Base-by-base conservation (phyloP, 768 basidiomycete species). In the Rhodotorula toruloides region DNA sequence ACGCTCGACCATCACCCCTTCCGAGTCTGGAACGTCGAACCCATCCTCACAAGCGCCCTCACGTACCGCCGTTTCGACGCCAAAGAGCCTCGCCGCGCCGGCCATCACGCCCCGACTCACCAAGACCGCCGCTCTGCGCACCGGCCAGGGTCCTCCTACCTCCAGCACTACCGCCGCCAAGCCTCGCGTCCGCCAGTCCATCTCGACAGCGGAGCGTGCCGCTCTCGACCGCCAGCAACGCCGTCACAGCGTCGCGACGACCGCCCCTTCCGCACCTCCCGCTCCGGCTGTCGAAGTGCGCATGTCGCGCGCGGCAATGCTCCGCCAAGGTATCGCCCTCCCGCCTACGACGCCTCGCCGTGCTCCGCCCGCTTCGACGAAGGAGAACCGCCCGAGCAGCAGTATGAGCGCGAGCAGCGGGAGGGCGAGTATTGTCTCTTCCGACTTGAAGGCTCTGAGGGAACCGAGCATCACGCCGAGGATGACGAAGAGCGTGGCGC, bases 171-270 rank as follows among this genome's bases (percentile, higher is more conserved):
- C 4, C 32, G 49, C 13, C 32, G 1, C 53, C 7, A 29, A 11
- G 29, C 57, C 40, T 1, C 29, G 39, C 42, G 52, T 50, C 32
- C 42, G 67, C 17, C 47, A 68, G 42, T 60, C 61, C 4, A 68
- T 68, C 53, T 43, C 53, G 32, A 68, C 67, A 12, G 58, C 67
- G 13, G 67, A 63, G 34, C 61, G 67, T 2, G 67, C 67, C 0
- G 67, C 67, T 4, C 36, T 68, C 32, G 67, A 68, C 48, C 53
- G 53, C 4, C 31, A 21, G 9, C 36, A 36, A 17, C 36, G 53
- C 11, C 25, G 37, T 9, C 37, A 29, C 14, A 14, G 25, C 14
- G 37, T 27, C 1, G 37, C 53, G 1, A 17, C 53, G 25, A 16
- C 36, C 9, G 57, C 34, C 31, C 29, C 43, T 32, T 55, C 44